Evolutionary conservation across 257 asterid genomes (phyloP).

Genomic region (Osmanthus fragrans): DNA sequence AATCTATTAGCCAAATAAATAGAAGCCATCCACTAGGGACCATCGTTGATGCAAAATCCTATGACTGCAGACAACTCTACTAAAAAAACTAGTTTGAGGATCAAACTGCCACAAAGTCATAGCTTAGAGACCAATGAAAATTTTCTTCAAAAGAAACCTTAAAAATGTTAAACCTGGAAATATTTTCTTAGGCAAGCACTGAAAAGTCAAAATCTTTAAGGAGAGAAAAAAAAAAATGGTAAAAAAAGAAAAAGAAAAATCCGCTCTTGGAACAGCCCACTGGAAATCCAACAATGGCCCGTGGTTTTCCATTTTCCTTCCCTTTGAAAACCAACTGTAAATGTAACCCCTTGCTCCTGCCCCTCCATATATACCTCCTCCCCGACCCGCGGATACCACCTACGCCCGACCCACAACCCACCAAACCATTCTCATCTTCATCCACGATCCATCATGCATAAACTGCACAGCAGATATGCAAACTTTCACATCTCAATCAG

Average conservation of each 20-base stretch:
- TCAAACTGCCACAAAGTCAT: neutral
- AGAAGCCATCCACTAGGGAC: neutral
- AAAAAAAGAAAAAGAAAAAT: slow-evolving; percentile 14
- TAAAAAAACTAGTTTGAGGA: neutral
- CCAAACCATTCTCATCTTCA: slow-evolving; percentile 4
- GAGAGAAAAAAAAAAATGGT: neutral
- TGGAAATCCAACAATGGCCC: slow-evolving; percentile 57
- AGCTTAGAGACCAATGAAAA: neutral
- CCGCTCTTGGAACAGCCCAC: slow-evolving; percentile 68
- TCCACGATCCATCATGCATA: neutral
- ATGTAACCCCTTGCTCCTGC: slow-evolving; percentile 11
- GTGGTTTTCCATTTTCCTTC: slow-evolving; percentile 50
- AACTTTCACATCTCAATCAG: slow-evolving; percentile 22
- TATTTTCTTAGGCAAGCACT: neutral
- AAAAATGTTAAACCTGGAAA: slow-evolving; percentile 18
- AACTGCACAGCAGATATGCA: neutral
- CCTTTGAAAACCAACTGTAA: slow-evolving; percentile 24
- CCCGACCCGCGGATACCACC: slow-evolving; percentile 20
- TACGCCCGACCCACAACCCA: neutral
- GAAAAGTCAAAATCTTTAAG: slow-evolving; percentile 25
- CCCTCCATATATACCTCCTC: neutral
- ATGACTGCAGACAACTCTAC: neutral
- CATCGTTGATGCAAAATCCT: neutral
- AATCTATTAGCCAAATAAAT: neutral
- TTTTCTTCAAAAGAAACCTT: slow-evolving; percentile 12